Evolutionary conservation across 2,329 filamentous ascomycete species (phyloP).

Genomic region (Tolypocladium cylindrosporum): DNA sequence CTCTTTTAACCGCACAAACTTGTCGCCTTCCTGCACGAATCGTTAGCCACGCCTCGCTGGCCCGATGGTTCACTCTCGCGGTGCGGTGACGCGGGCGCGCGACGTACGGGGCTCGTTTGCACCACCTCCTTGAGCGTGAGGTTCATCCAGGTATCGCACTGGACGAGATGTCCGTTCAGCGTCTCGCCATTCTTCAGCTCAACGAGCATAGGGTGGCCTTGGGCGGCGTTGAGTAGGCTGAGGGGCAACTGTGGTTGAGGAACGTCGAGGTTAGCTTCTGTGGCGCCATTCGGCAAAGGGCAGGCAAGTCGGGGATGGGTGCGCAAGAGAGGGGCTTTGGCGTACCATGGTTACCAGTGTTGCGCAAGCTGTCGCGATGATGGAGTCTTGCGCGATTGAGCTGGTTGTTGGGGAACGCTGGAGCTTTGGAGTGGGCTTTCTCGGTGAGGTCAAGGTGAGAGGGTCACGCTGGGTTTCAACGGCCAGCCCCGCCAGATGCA

Average conservation of each 20-base stretch:
- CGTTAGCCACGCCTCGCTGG: not conserved
- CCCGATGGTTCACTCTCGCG: not conserved
- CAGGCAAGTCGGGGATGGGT: not conserved
- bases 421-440: not conserved
- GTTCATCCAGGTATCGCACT: constrained; percentile 99
- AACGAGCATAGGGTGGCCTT: constrained; percentile 96
- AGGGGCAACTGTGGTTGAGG: constrained; percentile 45
- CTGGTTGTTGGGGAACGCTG: not conserved
- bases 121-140: constrained; percentile 94
- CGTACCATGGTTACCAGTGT: not conserved
- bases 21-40: constrained; percentile 65
- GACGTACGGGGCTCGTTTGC: constrained; percentile 71
- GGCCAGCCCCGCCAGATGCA: constrained; percentile 16
- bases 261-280: constrained; percentile 10
- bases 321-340: not conserved
- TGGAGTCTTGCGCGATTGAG: not conserved
- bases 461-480: too few species aligned
- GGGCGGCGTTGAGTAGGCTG: constrained; percentile 85
- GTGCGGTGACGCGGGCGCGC: not conserved
- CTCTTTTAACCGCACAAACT: constrained; percentile 84
- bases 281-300: not conserved
- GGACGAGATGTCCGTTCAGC: constrained; percentile 88
- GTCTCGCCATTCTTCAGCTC: constrained; percentile 98
- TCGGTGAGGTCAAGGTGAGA: constrained; percentile 9
- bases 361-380: not conserved